These are phyloP conservation scores for Monotropa hypopitys DNA, from an alignment of 179 eudicot genomes.

Conservation along the genomic window DNA sequence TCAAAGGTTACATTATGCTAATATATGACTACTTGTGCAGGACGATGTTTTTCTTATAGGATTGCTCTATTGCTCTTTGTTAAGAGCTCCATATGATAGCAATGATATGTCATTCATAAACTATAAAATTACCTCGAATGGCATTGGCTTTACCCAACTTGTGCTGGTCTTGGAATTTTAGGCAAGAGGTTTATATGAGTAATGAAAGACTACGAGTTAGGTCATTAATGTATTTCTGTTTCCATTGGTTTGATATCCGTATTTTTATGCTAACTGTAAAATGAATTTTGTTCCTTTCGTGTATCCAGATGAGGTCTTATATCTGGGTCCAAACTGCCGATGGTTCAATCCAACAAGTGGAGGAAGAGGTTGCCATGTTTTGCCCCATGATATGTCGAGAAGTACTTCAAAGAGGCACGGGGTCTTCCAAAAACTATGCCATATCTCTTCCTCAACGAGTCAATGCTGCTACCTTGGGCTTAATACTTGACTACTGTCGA, in stretches of 20 bases:
- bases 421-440: conserved; percentile 61
- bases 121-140: background rate
- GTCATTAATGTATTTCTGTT: background rate
- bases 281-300: conserved; percentile 1
- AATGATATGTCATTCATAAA: background rate
- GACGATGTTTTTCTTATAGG: background rate
- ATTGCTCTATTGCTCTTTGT: background rate
- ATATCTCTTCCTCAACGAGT: conserved; percentile 67
- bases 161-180: background rate
- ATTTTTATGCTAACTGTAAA: background rate
- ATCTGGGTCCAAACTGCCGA: conserved; percentile 75
- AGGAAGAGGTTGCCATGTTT: conserved; percentile 82
- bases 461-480: conserved; percentile 47
- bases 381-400: conserved; percentile 66
- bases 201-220: background rate
- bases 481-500: conserved; percentile 64
- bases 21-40: background rate
- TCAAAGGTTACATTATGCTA: background rate
- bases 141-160: background rate
- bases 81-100: background rate
- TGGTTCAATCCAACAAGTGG: conserved; percentile 74
- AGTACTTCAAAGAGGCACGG: conserved; percentile 57
- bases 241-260: background rate
- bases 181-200: background rate
- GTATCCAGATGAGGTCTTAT: conserved; percentile 52